Evolutionary conservation across 495 filamentous ascomycete species (phyloP), one percentile per base, ranked within the genome.

Genomic region (Aspergillus mulundensis): DNA sequence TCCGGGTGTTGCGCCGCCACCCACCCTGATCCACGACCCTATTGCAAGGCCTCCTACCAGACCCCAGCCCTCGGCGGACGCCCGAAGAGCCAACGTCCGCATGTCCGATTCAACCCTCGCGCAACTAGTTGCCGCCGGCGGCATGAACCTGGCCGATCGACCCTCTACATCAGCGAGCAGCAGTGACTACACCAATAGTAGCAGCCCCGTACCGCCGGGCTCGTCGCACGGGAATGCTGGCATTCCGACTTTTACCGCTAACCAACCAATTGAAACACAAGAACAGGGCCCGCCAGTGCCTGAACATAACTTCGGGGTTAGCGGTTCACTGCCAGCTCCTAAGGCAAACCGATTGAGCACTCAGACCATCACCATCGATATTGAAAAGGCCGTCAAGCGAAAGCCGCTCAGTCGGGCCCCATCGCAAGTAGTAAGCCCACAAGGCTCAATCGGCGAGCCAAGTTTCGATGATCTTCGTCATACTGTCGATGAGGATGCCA

Each of bases 61-160:
- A 54, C 89, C 90, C 5, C 81, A 86, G 57, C 79, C 85, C 42
- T 83, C 87, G 25, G 79, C 85, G n/a, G 87, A 92, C 58, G 76
- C 90, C 68, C 84, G 87, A 46, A 81, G 83, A 53, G 87, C 86
- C 50, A 92, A 87, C 53, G 90, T 85, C 59, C 83, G 89, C 11
- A 83, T 97, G 70, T 95, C 92, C 20, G 76, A 82, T 53, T 85
- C 83, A 5, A 97, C 92, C 15, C 77, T 97, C 8, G 77, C 84
- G 1, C 89, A 95, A 63, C 65, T 97, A 47, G 81, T 81, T 28
- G 85, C 83, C 39, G 87, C 62, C 10, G 82, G 81, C 15, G 80
- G 76, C 18, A 62, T 81, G 47, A 69, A 69, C 4, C 61, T 66
- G 38, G 57, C 55, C 12, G 65, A 61, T 46, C 62, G 75, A 30